Conservation (phyloP, 2,329 filamentous ascomycete genomes). For the Diaporthe helianthi region DNA sequence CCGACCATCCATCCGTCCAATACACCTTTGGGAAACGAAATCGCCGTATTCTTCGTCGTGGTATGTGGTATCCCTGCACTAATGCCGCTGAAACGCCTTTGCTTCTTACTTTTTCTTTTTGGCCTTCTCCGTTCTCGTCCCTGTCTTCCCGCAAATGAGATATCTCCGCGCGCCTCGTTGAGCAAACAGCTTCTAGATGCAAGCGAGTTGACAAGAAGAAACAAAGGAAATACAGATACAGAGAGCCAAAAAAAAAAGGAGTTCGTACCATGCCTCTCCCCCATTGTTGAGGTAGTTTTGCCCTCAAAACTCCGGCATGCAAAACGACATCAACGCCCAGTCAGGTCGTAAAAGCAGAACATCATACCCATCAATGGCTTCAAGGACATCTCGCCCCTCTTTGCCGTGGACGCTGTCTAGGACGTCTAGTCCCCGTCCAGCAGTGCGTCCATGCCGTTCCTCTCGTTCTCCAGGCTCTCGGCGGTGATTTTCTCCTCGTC, state of each 20-base stretch:
- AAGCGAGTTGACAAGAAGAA: not conserved
- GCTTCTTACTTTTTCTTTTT: not conserved
- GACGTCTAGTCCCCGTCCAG: conserved; percentile 49
- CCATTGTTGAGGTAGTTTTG: not conserved
- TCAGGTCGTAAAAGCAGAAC: conserved; percentile 2
- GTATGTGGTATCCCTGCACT: conserved; percentile 18
- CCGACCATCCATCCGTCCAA: not conserved
- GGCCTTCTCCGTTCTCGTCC: too few relatives aligned
- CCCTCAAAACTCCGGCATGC: conserved; percentile 25
- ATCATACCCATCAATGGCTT: not conserved
- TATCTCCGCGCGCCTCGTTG: not conserved
- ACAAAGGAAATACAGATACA: not conserved
- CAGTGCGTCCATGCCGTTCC: conserved; percentile 55
- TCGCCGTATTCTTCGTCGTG: conserved; percentile 10
- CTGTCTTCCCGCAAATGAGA: too few relatives aligned
- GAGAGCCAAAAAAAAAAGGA: not conserved
- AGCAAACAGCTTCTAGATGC: conserved; percentile 27
- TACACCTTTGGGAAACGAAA: conserved; percentile 11
- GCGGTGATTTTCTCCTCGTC: conserved; percentile 44
- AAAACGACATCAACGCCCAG: not conserved
- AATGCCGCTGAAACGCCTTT: conserved; percentile 28
- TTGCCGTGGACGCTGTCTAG: not conserved
- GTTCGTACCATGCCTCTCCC: not conserved
- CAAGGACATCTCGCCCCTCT: not conserved
- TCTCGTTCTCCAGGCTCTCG: conserved; percentile 53